Percentiles rank a stretch among this genome's conserved stretches.
Evolutionary conservation across 2,329 filamentous ascomycete genomes (phyloP).

Genomic region (Colletotrichum sublineola): DNA sequence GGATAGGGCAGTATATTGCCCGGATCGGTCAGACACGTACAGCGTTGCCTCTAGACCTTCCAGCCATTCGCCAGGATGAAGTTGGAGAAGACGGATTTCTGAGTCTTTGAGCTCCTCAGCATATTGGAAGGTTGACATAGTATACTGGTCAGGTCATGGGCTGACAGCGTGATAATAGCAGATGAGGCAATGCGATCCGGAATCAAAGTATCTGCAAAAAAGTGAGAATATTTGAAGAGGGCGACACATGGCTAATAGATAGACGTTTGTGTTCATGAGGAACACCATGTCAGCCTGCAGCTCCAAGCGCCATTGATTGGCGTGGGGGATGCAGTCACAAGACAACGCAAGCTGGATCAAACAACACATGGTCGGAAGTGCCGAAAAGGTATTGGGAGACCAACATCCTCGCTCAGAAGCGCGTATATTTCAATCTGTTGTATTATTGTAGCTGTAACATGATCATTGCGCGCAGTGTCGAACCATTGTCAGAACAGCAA

Average conservation of each 20-base stretch:
- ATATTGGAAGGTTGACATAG: constrained; percentile 30
- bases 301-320: neutral
- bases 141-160: neutral
- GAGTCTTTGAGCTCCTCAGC: neutral
- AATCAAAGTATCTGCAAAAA: no score
- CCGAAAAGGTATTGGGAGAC: no score
- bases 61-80: constrained; percentile 34
- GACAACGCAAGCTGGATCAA: neutral
- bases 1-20: constrained; percentile 46
- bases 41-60: constrained; percentile 26
- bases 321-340: neutral
- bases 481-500: no score
- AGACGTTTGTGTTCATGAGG: neutral
- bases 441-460: no score
- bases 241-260: neutral
- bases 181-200: no score
- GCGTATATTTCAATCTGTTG: no score
- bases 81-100: constrained; percentile 30
- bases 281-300: constrained; percentile 9
- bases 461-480: no score
- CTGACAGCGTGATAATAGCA: neutral
- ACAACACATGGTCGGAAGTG: neutral
- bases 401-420: neutral
- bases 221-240: neutral
- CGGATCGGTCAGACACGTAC: constrained; percentile 3